phyloP scores from a whole-genome alignment of 2,329 filamentous ascomycete species.

The Neopestalotiopsis sp. region DNA sequence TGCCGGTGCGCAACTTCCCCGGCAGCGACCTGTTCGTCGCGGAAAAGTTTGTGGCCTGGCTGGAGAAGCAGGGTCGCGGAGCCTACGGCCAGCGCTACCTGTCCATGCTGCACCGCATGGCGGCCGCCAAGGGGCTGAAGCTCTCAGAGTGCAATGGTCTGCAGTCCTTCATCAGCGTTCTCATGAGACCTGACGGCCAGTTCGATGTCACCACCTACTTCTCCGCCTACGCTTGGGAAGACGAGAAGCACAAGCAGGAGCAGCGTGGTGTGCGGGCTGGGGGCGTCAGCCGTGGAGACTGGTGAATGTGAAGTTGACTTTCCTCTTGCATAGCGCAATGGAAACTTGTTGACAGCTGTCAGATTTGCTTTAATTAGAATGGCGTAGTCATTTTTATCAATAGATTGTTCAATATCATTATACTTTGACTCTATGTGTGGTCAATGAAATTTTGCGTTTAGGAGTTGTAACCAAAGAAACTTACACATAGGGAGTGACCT shows the following conservation, averaged over 20 bases:
- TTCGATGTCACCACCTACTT: neutral
- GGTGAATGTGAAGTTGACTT: neutral
- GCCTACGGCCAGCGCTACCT: constrained; percentile 17
- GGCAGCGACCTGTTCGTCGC: constrained; percentile 26
- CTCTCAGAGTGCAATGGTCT: constrained; percentile 17
- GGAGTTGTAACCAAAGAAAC: too few species aligned
- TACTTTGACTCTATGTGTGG: too few species aligned
- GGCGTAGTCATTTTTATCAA: neutral
- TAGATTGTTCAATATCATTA: neutral
- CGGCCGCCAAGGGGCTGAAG: constrained; percentile 16
- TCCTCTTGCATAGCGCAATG: neutral
- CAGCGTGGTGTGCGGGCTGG: neutral
- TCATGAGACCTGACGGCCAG: neutral
- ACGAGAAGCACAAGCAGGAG: neutral
- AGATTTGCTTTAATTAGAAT: neutral
- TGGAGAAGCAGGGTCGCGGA: constrained; percentile 23
- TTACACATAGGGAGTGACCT: too few species aligned
- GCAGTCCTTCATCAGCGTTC: constrained; percentile 21
- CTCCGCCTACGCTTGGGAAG: neutral
- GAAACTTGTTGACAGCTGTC: neutral
- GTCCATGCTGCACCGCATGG: constrained; percentile 12
- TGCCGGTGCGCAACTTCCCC: constrained; percentile 25
- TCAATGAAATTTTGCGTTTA: too few species aligned
- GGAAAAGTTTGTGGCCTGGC: constrained; percentile 21
- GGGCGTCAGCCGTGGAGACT: neutral